Base-by-base conservation (phyloP, 75 land plant species). In the Cunninghamia lanceolata region DNA sequence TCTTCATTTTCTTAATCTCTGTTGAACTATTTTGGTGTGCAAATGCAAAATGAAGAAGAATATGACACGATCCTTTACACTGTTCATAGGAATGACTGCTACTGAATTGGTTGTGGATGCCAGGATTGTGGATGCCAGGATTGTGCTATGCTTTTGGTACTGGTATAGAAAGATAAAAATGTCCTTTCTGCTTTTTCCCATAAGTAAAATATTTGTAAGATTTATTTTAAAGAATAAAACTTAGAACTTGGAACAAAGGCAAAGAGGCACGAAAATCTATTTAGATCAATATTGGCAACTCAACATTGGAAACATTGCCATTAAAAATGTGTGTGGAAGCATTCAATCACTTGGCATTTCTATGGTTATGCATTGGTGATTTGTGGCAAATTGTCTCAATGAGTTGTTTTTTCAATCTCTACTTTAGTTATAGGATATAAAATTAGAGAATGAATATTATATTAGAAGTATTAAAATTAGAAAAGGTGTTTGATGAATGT, bases 1-100 rank as follows among this genome's bases (percentile, higher is more conserved):
- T 76, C 43, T 76, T 36, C 39, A 5, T 76, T 76, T 76, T 76
- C 79, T 76, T 42, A 76, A 76, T 38, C 79, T 39, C 79, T 76
- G 21, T 38, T 76, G 14, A 76, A 35, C 17, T 76, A 19, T 19
- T 76, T 76, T 76, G 42, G 38, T 76, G 38, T 76, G 39, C 79
- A 76, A 42, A 16, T 38, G 21, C 38, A 17, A 35, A 19, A 59
- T 59, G 15, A 42, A 76, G 79, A 76, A n/a, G n/a, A n/a, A n/a
- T n/a, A n/a, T n/a, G n/a, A n/a, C n/a, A n/a, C n/a, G n/a, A n/a
- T n/a, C n/a, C 19, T 76, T 38, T 76, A 6, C 79, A n/a, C 17
- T 36, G 79, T 76, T 17, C 43, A 8, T 19, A 38, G 43, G 43
- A 73, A 76, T 39, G 21, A 1, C 42, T 76, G 79, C 38, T 73